Base-by-base conservation (phyloP, 805 yeast species). In the Saccharomyces cerevisiae region DNA sequence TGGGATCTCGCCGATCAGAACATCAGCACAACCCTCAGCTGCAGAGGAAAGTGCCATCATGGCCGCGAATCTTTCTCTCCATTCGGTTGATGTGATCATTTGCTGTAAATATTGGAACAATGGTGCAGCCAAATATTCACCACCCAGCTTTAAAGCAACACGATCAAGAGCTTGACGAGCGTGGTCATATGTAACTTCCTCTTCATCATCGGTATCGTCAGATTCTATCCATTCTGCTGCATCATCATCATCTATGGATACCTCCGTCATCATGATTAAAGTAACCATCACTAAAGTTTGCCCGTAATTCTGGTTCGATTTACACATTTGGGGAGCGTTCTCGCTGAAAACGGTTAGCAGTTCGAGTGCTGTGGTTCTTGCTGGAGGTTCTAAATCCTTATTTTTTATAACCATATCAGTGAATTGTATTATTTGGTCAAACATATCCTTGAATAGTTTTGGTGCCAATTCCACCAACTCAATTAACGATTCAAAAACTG, bases 21-120 rank as follows among this genome's bases (percentile, higher is more conserved):
- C 89, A 60, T 91, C 97, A 50, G 89, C 79, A 72, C 98, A 92
- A 51, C 99, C 99, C 74, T 94, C 99, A 43, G 97, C 97, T 24
- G 96, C 96, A 4, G 96, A 84, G 0, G 97, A 90, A 28, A 94
- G 75, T 0, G 97, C 97, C 98, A 94, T 94, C 53, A 94, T 74
- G 1, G 97, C 96, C 26, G 96, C 99, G 69, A 91, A 96, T 58
- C 97, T 85, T 69, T 90, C 96, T 69, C 96, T 84, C 99, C 99
- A 94, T 57, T 82, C 80, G 31, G 74, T 67, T 1, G 96, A 84
- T 53, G 75, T 74, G 22, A 89, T 71, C 96, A 94, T 88, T 54
- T 80, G 82, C 21, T 97, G 96, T 55, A 94, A 76, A 68, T 81
- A 86, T 66, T 86, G 87, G 74, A 94, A 94, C 54, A 94, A 75